Conservation (phyloP, 169 alveolate genomes). For the Theileria sp. region DNA sequence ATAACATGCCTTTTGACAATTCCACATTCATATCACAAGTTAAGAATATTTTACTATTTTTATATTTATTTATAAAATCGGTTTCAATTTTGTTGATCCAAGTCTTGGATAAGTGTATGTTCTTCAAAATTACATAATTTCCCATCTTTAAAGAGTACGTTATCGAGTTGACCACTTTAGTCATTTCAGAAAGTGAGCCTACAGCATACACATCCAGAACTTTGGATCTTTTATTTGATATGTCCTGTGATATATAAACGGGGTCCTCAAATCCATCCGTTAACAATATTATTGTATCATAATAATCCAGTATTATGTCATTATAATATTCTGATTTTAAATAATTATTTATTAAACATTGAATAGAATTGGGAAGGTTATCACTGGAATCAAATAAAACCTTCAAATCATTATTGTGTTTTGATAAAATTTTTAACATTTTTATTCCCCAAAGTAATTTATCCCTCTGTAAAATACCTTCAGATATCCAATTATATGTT, state of each 20-base stretch:
- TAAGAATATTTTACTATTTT: constrained; percentile 90
- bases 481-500: constrained; percentile 59
- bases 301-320: constrained; percentile 29
- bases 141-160: constrained; percentile 91
- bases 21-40: constrained; percentile 95
- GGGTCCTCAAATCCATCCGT: constrained; percentile 85
- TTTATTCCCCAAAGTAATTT: constrained; percentile 33
- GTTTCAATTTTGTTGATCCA: constrained; percentile 95
- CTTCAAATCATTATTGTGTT: not conserved
- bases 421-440: constrained; percentile 2
- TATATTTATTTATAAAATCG: constrained; percentile 83
- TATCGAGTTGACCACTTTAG: constrained; percentile 90
- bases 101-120: constrained; percentile 94
- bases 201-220: constrained; percentile 91
- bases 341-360: constrained; percentile 38
- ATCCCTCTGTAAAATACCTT: constrained; percentile 37
- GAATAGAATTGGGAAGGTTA: constrained; percentile 37
- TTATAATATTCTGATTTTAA: constrained; percentile 13
- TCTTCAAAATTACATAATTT: constrained; percentile 95
- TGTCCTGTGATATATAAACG: constrained; percentile 85
- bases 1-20: constrained; percentile 88
- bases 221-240: constrained; percentile 86
- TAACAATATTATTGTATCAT: constrained; percentile 55
- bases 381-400: not conserved
- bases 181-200: constrained; percentile 96